Percentiles rank a stretch among this genome's conserved stretches.
These are phyloP conservation scores for Blumeria graminis DNA, from an alignment of 2,329 filamentous ascomycete species.

Conservation along the genomic window DNA sequence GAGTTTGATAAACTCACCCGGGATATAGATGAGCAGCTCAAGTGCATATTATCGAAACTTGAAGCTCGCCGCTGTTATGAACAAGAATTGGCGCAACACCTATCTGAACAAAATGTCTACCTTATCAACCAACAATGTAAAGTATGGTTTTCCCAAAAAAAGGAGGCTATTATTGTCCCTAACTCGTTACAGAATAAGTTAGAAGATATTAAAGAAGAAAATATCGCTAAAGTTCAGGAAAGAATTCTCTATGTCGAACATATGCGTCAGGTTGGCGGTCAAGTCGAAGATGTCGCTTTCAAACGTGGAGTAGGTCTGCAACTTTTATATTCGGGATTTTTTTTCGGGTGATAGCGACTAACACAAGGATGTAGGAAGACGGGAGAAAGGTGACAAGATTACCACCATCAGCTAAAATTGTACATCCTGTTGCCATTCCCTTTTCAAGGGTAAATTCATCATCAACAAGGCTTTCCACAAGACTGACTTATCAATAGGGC, in stretches of 20 bases:
- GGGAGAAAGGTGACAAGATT: constrained; percentile 3
- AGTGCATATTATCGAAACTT: background rate
- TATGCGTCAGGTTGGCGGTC: background rate
- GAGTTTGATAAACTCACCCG: constrained; percentile 10
- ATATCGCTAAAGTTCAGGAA: constrained; percentile 1
- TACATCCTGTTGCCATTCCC: constrained; percentile 4
- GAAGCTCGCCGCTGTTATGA: background rate
- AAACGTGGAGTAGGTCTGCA: background rate
- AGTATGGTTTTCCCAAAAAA: constrained; percentile 4
- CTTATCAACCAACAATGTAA: constrained; percentile 6
- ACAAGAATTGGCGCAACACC: constrained; percentile 1
- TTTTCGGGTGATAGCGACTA: background rate
- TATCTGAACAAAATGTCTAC: constrained; percentile 4
- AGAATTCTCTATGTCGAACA: background rate
- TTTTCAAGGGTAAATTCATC: constrained; percentile 3
- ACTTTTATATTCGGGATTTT: background rate
- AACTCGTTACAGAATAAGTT: background rate
- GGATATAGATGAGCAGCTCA: constrained; percentile 5
- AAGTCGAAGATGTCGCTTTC: constrained; percentile 9
- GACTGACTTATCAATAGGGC: background rate
- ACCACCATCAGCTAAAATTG: constrained; percentile 2
- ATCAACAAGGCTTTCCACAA: background rate
- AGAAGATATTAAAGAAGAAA: constrained; percentile 1
- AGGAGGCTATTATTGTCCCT: background rate
- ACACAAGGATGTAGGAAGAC: constrained; percentile 6